Percentiles rank a stretch among this genome's conserved stretches.
phyloP scores from a whole-genome alignment of 306 rosid genomes.

The Cicer arietinum region DNA sequence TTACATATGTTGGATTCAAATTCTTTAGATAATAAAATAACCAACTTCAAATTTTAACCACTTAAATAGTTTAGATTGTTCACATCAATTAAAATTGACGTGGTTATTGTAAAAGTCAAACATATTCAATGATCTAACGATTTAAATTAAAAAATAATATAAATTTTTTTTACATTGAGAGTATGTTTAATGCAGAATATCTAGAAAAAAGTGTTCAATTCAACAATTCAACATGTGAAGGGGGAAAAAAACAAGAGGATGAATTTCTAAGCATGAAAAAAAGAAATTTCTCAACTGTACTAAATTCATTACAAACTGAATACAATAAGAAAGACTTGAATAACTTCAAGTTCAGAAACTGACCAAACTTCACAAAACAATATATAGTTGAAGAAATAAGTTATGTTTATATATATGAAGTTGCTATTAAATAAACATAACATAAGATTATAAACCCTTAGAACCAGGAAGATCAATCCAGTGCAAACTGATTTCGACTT shows the following conservation, averaged over 20 bases:
- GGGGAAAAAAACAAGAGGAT: not conserved
- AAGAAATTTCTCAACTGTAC: slow-evolving; percentile 12
- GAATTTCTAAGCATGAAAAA: not conserved
- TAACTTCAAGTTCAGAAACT: slow-evolving; percentile 30
- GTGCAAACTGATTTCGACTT: slow-evolving; percentile 78
- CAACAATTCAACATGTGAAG: not conserved
- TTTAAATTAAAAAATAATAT: too few relatives aligned
- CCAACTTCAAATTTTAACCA: too few relatives aligned
- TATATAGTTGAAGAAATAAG: slow-evolving; percentile 17
- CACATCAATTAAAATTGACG: too few relatives aligned
- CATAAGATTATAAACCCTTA: slow-evolving; percentile 55
- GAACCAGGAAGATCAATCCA: slow-evolving; percentile 94
- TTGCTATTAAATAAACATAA: not conserved
- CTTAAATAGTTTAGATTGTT: too few relatives aligned
- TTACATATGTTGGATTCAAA: too few relatives aligned
- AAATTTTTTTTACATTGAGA: too few relatives aligned
- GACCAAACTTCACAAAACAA: slow-evolving; percentile 14
- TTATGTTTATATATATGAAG: slow-evolving; percentile 28
- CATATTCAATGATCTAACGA: too few relatives aligned
- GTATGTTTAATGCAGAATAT: too few relatives aligned
- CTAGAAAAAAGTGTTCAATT: not conserved
- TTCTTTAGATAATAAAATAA: too few relatives aligned
- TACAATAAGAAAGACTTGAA: slow-evolving; percentile 15
- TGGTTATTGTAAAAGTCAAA: too few relatives aligned
- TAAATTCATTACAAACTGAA: slow-evolving; percentile 24